Base-by-base conservation (phyloP, 75 land plant genomes). In the Picea glauca region DNA sequence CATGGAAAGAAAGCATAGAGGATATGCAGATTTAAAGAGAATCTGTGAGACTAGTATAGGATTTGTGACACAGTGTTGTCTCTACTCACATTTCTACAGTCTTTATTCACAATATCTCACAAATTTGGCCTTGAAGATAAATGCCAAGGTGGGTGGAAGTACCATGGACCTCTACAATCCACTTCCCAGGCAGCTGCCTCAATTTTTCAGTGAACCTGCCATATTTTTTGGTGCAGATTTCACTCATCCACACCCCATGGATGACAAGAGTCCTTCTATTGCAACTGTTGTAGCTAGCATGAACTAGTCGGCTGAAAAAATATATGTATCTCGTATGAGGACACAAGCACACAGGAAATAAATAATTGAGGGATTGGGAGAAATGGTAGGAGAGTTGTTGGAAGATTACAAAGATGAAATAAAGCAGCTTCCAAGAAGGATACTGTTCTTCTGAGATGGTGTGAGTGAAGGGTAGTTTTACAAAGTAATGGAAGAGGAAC, bases 151-250 rank as follows among this genome's bases (percentile, higher is more conserved):
- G 62, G 99, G 99, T 21, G 99, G 99, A 1, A 87, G 87, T 77
- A 96, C 94, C 3, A 90, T 91, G 62, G 91, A 86, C 0, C 78
- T 96, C 72, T 87, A 84, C 70, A 83, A 86, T 57, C 83, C 91
- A 21, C 75, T 92, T 26, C 89, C 93, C 0, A 77, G 75, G 32
- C 84, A 86, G 66, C 81, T 93, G n/a, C 98, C 93, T 4, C 74
- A 91, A 58, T 77, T 94, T 4, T 82, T 91, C 58, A 60, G 60
- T 13, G 80, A 84, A 59, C 91, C 98, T 11, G 88, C 87, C 32
- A 96, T 96, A 20, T 88, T 96, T 77, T 88, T 96, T 86, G 99
- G 99, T 38, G 97, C 99, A 3, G 99, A 96, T 77, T 98, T 96
- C 11, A 91, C 99, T 8, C 99, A 96, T 80, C 99, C 99, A 63